Base-by-base conservation (phyloP, 345 rosid species). In the Salix arbutifolia region DNA sequence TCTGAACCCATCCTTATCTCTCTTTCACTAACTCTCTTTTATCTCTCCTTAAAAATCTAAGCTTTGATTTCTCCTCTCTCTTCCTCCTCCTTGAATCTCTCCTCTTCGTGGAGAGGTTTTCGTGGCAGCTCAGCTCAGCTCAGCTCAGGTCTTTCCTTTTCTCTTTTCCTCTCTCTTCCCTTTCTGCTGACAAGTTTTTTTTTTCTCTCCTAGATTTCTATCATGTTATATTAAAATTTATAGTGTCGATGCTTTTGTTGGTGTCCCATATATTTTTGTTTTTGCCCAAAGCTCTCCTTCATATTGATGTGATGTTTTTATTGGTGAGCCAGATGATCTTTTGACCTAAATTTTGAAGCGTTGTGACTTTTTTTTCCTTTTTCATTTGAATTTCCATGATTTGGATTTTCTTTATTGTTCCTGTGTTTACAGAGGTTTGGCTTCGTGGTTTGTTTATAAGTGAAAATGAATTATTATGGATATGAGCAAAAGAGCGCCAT, bases 401-500 rank as follows among this genome's bases (percentile, higher is more conserved):
- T 70, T 76, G 8, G 7, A 56, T 67, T 23, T 68, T 2, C 28
- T 40, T 42, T 65, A 19, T 23, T 62, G 26, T 8, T 10, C 38
- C 16, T 66, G 13, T 30, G 9, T 69, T 8, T 48, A 66, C 53
- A 69, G 73, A 42, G 52, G 67, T 33, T 72, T n/a, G 25, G 50
- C 23, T 50, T 53, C 70, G 82, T 60, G 80, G 64, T 69, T 31
- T 9, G 74, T 12, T 67, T 58, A n/a, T 35, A 71, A 64, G 33
- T 17, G 56, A 78, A 64, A 53, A 68, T 83, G 85, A 71, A 79
- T 50, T 33, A 70, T 21, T 75, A 82, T 67, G 79, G 84, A 56
- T 79, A 73, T 76, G 79, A 82, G 67, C 81, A 76, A 65, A 67
- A 77, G 76, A 84, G 72, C 82, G 83, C 78, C 82, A 83, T 86